These are phyloP conservation scores for Lodderomyces beijingensis DNA, from an alignment of 1,139 yeast genomes.

Conservation along the genomic window DNA sequence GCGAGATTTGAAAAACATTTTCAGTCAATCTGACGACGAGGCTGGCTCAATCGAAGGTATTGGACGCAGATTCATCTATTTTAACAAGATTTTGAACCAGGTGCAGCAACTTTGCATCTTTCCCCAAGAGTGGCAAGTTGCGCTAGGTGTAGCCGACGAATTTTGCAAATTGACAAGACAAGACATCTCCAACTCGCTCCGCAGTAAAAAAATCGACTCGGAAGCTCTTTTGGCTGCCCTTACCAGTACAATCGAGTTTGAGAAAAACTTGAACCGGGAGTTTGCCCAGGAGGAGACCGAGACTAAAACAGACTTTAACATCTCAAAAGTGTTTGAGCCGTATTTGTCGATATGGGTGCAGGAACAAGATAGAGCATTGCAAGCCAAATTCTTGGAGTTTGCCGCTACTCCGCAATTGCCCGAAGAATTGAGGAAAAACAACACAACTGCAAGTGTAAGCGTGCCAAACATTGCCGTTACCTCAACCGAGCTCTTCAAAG, in stretches of 20 bases:
- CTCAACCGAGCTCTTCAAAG: conserved; percentile 79
- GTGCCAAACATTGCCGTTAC: conserved; percentile 68
- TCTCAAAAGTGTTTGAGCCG: conserved; percentile 81
- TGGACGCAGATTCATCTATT: conserved; percentile 74
- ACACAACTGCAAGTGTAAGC: conserved; percentile 30
- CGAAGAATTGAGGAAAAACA: conserved; percentile 25
- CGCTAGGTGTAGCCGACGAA: conserved; percentile 50
- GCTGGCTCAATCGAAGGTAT: conserved; percentile 92
- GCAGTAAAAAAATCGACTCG: conserved; percentile 39
- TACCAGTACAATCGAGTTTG: conserved; percentile 59
- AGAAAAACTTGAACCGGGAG: conserved; percentile 58
- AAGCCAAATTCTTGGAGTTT: conserved; percentile 58
- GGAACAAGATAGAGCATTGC: conserved; percentile 67
- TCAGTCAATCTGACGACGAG: conserved; percentile 67
- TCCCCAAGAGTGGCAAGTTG: conserved; percentile 71
- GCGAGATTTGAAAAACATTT: conserved; percentile 70
- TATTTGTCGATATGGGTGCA: conserved; percentile 82
- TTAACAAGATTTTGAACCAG: conserved; percentile 63
- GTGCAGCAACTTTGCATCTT: conserved; percentile 55
- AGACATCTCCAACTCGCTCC: conserved; percentile 44
- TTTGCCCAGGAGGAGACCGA: conserved; percentile 26
- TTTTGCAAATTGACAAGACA: conserved; percentile 69
- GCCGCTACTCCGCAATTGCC: conserved; percentile 47
- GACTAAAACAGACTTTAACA: conserved; percentile 49
- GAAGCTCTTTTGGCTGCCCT: conserved; percentile 50